A percentile compares a stretch with the other conserved stretches of the same genome.
These are phyloP conservation scores for Zoysia matrella DNA, from an alignment of 202 grass and related monocot species.

Conservation along the genomic window DNA sequence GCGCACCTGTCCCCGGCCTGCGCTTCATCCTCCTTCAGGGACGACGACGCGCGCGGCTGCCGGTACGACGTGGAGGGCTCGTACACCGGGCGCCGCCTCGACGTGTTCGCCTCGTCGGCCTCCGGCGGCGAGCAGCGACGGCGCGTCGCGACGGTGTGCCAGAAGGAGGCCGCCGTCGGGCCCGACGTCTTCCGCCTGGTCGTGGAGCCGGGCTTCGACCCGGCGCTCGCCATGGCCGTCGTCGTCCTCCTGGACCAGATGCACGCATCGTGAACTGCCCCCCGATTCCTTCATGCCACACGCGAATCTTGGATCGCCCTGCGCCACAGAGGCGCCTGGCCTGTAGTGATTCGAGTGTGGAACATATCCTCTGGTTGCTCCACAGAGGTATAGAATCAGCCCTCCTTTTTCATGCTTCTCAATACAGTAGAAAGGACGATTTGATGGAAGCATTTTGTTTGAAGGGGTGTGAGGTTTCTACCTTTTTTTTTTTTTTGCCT, in stretches of 20 bases:
- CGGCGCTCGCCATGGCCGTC: conserved; percentile 74
- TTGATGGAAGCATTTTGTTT: conserved; percentile 28
- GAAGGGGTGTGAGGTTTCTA: neutral
- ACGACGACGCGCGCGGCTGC: neutral
- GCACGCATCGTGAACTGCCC: conserved; percentile 40
- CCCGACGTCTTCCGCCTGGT: conserved; percentile 79
- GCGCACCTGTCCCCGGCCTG: conserved; percentile 49
- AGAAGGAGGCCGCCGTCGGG: conserved; percentile 69
- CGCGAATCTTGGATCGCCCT: neutral
- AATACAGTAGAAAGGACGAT: neutral
- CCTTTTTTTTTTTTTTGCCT: neutral
- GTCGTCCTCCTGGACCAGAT: conserved; percentile 88
- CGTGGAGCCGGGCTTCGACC: conserved; percentile 77
- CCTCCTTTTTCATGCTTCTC: conserved; percentile 40
- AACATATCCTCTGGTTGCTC: neutral
- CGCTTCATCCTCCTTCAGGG: neutral
- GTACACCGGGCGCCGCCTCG: conserved; percentile 62
- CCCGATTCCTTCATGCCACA: neutral
- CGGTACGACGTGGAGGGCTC: conserved; percentile 76
- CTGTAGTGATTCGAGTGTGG: neutral
- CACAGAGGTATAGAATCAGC: neutral
- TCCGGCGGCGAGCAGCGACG: conserved; percentile 22
- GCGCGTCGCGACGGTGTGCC: conserved; percentile 58
- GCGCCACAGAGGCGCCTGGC: neutral
- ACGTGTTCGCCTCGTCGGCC: conserved; percentile 46